Percentiles rank a stretch among this genome's conserved stretches.
Evolutionary conservation across 495 filamentous ascomycete species (phyloP).

Genomic region (Saxophila tyrrhenica): DNA sequence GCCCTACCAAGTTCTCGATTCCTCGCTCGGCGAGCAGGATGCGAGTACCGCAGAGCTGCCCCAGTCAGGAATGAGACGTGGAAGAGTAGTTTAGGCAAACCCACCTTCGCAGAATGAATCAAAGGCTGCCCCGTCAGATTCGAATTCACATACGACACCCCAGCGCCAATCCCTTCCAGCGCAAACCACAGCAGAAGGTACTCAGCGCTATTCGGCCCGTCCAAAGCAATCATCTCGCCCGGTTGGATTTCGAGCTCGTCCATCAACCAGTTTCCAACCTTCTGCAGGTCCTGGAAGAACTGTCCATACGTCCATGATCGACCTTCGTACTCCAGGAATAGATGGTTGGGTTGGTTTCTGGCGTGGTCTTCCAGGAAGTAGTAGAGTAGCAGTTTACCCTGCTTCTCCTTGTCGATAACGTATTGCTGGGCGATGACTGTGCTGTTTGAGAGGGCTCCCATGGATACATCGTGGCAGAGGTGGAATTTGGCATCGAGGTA

Average conservation of each 20-base stretch:
- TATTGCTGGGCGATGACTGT: slow-evolving; percentile 2
- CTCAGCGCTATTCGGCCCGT: slow-evolving; percentile 75
- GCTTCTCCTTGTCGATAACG: slow-evolving; percentile 20
- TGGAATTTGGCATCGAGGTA: slow-evolving; percentile 21
- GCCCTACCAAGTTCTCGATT: slow-evolving; percentile 9
- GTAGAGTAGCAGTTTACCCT: slow-evolving; percentile 60
- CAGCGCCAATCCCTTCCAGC: slow-evolving; percentile 77
- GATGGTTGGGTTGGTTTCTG: slow-evolving; percentile 43
- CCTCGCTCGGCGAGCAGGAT: slow-evolving; percentile 9
- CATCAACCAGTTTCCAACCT: slow-evolving; percentile 76
- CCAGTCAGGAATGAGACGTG: background rate
- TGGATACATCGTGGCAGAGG: slow-evolving; percentile 13
- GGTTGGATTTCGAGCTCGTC: slow-evolving; percentile 53
- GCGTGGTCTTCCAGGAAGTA: slow-evolving; percentile 66
- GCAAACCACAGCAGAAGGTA: slow-evolving; percentile 77
- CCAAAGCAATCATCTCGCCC: slow-evolving; percentile 74
- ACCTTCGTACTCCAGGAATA: slow-evolving; percentile 68
- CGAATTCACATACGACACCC: slow-evolving; percentile 86
- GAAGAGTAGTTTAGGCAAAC: background rate
- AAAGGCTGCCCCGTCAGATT: slow-evolving; percentile 69
- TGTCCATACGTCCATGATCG: slow-evolving; percentile 67
- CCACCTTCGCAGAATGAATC: slow-evolving; percentile 65
- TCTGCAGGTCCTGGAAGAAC: slow-evolving; percentile 59
- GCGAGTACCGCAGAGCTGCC: slow-evolving; percentile 8
- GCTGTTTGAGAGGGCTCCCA: slow-evolving; percentile 2